Base-by-base conservation (phyloP, 2,329 filamentous ascomycete species). In the Colletotrichum sp. region DNA sequence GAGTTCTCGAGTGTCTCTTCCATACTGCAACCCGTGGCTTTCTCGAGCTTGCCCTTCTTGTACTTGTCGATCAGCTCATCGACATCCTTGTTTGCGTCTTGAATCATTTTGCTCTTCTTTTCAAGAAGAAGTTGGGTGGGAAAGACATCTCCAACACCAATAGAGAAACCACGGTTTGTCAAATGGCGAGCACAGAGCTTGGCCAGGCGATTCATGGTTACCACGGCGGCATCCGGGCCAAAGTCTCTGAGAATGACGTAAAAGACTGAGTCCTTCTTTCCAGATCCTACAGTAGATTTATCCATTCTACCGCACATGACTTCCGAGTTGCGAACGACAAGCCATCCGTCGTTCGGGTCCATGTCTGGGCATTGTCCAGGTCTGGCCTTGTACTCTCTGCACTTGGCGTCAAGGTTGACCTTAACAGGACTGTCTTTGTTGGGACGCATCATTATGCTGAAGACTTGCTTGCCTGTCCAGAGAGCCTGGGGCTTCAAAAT, bases 281-380 rank as follows among this genome's bases (percentile, higher is more conserved):
- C 97, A 8, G 95, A 93, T 79, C 97, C 97, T n/a, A 99, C 95
- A 0, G 96, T 98, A 2, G 95, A 94, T 85, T 99, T 99, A 87
- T 99, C 97, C 96, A 98, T 98, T 75, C 94, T 91, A 76, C 97
- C 97, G 82, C 96, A 98, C 95, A 99, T 98, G 77, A 98, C 93
- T 83, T 98, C 96, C 0, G 96, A 98, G 82, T 99, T 98, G 73
- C 96, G 94, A 77, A 99, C 94, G 16, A 98, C 95, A 12, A 99
- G 88, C 91, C 95, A 98, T 9, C 94, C 93, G 83, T 99, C 97
- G 78, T 97, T 95, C 18, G 94, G 92, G 80, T 96, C 95, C 86
- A 98, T 93, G 78, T 95, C 93, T 2, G 93, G 92, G 60, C 85
- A 86, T 76, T 87, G 87, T 2, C 89, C 90, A 1, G 90, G 85